Evolutionary conservation across 2,329 filamentous ascomycete species (phyloP), one percentile per base, ranked within the genome.

Genomic region (Aaosphaeria arxii): DNA sequence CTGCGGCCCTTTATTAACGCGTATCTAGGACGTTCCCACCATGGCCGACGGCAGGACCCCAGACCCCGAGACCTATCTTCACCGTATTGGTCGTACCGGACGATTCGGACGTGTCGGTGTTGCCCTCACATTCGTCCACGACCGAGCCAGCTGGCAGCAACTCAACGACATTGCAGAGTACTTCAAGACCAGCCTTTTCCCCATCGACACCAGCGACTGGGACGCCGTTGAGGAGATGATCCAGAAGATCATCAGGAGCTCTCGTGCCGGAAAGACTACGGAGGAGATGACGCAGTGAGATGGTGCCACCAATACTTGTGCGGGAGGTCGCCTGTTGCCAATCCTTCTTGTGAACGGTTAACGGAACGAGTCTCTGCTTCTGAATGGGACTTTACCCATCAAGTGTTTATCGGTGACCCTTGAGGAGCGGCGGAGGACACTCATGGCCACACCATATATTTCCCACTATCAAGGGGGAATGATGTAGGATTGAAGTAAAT

Each of bases 101-200:
- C 89, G 94, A 57, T 99, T 99, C 62, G 94, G 94, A 48, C 91
- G 92, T 70, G 91, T 97, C 32, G 94, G 94, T 63, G 94, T 97
- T 59, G 91, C 89, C 49, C 91, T 99, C 67, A 95, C 88, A 56
- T 96, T 99, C 61, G 89, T 99, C 45, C 89, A 91, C 59, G 91
- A 95, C 73, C 84, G 85, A 66, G 82, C 82, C 58, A 94, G 90
- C 69, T 97, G 85, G 80, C 71, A 82, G 40, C 87, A 89, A 59
- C 81, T 99, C 42, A 83, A 84, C 58, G 74, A 82, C n/a, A 99
- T 97, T 63, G 86, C 88, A 49, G 73, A 80, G 11, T 86, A 88
- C 69, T 96, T 95, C 71, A 80, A 82, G 48, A 91, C 94, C 40
- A 83, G 91, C 58, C 83, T 96, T 51, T 84, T 89, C 42, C 85